phyloP scores from a whole-genome alignment of 768 basidiomycete species.

The Trametes maxima region DNA sequence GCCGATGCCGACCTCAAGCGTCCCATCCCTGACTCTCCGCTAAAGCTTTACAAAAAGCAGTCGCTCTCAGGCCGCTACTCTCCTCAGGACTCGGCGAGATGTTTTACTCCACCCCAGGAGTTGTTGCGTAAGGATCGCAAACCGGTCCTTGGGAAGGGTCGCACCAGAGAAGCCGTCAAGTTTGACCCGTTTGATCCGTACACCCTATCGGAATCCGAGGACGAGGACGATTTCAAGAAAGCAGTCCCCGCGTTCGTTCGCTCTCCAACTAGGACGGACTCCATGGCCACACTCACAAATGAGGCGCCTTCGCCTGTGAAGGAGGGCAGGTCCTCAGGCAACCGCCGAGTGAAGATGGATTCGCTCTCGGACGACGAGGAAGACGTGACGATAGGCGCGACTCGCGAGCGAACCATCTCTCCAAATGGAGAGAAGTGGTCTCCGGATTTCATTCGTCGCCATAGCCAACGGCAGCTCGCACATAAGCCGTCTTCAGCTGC shows the following conservation, averaged over 20 bases:
- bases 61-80: constrained; percentile 19
- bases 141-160: constrained; percentile 30
- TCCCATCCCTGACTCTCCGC: constrained; percentile 17
- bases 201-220: constrained; percentile 25
- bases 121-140: constrained; percentile 22
- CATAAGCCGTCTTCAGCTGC: constrained; percentile 25
- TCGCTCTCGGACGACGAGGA: constrained; percentile 36
- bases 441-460: constrained; percentile 52
- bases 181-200: constrained; percentile 36
- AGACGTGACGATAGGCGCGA: constrained; percentile 26
- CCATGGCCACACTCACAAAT: constrained; percentile 30
- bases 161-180: constrained; percentile 46
- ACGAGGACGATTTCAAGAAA: constrained; percentile 38
- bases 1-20: constrained; percentile 30
- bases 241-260: constrained; percentile 20
- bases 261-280: constrained; percentile 24
- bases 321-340: background rate
- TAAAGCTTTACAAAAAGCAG: constrained; percentile 26
- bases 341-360: background rate
- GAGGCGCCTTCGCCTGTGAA: constrained; percentile 13
- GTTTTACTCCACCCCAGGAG: constrained; percentile 21
- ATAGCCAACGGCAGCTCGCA: constrained; percentile 27
- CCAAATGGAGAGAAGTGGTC: constrained; percentile 41
- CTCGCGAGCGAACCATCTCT: background rate
- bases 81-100: constrained; percentile 16